phyloP scores from a whole-genome alignment of 129 eudicot genomes.

The Apium graveolens region DNA sequence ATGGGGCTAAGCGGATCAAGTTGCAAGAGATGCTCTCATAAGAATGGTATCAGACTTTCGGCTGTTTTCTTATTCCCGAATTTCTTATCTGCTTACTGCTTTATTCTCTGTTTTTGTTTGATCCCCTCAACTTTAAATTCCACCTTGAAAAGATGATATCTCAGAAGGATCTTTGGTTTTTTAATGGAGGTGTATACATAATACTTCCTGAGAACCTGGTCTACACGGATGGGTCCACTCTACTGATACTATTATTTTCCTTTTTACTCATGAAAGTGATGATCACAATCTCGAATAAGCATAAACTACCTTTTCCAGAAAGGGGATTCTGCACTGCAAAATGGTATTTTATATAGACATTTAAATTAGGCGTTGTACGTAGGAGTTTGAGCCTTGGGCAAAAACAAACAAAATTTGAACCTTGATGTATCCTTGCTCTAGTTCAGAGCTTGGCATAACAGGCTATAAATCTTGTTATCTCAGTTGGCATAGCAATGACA shows the following conservation, averaged over 20 bases:
- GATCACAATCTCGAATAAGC: not conserved
- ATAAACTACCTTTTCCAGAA: not conserved
- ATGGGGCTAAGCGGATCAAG: not conserved
- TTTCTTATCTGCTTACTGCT: not conserved
- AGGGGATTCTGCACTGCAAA: not conserved
- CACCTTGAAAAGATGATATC: not conserved
- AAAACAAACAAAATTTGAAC: not conserved
- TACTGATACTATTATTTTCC: not conserved
- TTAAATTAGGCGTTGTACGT: not conserved
- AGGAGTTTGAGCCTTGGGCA: not conserved
- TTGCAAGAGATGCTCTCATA: not conserved
- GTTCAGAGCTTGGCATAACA: not conserved
- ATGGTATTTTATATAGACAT: not conserved
- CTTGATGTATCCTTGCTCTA: conserved; percentile 9
- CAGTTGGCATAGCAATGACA: not conserved
- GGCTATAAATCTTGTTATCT: conserved; percentile 1
- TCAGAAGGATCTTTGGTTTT: not conserved
- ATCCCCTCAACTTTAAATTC: not conserved
- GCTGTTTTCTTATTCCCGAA: not conserved
- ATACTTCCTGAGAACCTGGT: not conserved
- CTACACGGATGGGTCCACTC: not conserved
- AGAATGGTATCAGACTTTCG: not conserved
- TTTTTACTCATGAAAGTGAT: not conserved
- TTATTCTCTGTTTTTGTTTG: not conserved
- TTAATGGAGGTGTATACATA: not conserved